Evolutionary conservation across 1,139 yeast genomes (phyloP).

Genomic region (Saccharomyces hybrid): DNA sequence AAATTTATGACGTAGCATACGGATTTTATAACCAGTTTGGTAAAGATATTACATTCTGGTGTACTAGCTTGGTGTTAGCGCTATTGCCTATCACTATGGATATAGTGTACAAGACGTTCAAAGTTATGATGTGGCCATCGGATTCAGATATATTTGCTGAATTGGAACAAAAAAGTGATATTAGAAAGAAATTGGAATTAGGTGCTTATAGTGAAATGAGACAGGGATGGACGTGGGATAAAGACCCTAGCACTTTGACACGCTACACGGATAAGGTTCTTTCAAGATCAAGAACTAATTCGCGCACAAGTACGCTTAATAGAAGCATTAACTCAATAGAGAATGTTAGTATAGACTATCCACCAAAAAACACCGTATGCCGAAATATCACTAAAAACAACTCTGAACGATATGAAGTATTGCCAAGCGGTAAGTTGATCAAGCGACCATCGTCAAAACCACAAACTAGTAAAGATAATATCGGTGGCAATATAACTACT

Average conservation of each 20-base stretch:
- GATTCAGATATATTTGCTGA: conserved; percentile 76
- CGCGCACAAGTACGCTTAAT: conserved; percentile 15
- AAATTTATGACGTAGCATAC: conserved; percentile 64
- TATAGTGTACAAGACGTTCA: conserved; percentile 49
- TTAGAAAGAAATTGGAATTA: conserved; percentile 64
- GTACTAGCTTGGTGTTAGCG: conserved; percentile 49
- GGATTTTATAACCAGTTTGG: conserved; percentile 73
- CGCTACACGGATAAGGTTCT: conserved; percentile 23
- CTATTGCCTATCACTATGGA: conserved; percentile 62
- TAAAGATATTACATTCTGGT: conserved; percentile 78
- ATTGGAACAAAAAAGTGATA: conserved; percentile 60
- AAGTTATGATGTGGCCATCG: conserved; percentile 51
- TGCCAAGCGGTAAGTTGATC: conserved; percentile 64
- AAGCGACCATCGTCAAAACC: conserved; percentile 33
- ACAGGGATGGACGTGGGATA: conserved; percentile 71
- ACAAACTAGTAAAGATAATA: conserved; percentile 13
- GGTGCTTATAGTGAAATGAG: conserved; percentile 64
- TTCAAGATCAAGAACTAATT: conserved; percentile 10
- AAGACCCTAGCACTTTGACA: conserved; percentile 32
- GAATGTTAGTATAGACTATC: conserved; percentile 2
- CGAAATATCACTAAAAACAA: conserved; percentile 7
- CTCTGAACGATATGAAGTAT: conserved; percentile 40
- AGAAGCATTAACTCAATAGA: background rate
- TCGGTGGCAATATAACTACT: conserved; percentile 6
- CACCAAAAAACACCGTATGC: background rate